Evolutionary conservation across 306 rosid genomes (phyloP).

Genomic region (Carpinus viminea): DNA sequence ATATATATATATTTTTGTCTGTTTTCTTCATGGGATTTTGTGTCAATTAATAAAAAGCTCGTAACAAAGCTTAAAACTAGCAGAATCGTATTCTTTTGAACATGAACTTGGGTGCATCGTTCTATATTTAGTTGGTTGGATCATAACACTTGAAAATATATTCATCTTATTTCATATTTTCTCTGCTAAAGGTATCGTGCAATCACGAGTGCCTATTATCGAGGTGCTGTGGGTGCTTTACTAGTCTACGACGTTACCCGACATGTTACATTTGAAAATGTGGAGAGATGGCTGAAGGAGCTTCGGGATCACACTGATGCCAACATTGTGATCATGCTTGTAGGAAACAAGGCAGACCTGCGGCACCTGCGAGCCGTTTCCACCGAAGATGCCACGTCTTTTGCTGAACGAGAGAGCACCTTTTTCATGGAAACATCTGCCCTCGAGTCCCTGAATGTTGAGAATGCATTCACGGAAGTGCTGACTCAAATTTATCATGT

Average conservation of each 20-base stretch:
- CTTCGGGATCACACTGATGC: slow-evolving; percentile 84
- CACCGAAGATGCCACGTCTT: slow-evolving; percentile 56
- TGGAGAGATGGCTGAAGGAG: slow-evolving; percentile 88
- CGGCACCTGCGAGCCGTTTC: slow-evolving; percentile 73
- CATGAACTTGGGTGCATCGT: slow-evolving; percentile 2
- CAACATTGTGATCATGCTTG: slow-evolving; percentile 74
- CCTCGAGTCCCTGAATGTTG: slow-evolving; percentile 72
- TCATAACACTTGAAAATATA: background rate
- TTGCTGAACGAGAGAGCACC: slow-evolving; percentile 61
- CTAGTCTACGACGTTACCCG: slow-evolving; percentile 85
- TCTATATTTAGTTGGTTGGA: background rate
- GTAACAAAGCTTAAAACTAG: background rate
- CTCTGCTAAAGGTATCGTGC: slow-evolving; percentile 66
- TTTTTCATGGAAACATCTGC: slow-evolving; percentile 88
- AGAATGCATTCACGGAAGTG: slow-evolving; percentile 72
- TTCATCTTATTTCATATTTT: slow-evolving; percentile 15
- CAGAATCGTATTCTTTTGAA: background rate
- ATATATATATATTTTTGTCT: too few relatives aligned
- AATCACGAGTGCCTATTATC: slow-evolving; percentile 77
- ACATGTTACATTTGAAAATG: slow-evolving; percentile 73
- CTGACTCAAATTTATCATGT: slow-evolving; percentile 60
- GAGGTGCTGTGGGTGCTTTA: slow-evolving; percentile 86
- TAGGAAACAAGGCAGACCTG: slow-evolving; percentile 79
- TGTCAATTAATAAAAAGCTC: background rate
- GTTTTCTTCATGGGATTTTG: too few relatives aligned